Conservation (phyloP, 257 asterid species). For the Rhazya stricta region DNA sequence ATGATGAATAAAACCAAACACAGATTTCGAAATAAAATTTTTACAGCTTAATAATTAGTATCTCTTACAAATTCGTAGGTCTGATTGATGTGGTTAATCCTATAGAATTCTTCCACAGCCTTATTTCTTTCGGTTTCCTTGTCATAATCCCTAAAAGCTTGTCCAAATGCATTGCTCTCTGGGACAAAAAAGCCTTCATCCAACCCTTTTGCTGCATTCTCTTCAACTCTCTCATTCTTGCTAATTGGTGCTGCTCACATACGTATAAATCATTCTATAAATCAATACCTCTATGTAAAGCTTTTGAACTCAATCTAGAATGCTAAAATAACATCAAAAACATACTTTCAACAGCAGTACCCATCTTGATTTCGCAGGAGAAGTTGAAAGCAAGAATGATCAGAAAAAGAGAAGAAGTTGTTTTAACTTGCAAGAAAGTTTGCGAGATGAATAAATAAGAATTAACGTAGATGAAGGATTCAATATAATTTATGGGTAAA, state of each 20-base stretch:
- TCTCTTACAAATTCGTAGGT: constrained; percentile 18
- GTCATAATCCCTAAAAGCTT: constrained; percentile 20
- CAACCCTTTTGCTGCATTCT: background rate
- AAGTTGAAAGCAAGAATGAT: background rate
- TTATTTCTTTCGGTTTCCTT: constrained; percentile 13
- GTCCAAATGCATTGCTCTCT: constrained; percentile 12
- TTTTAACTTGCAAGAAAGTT: background rate
- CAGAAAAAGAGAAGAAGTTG: background rate
- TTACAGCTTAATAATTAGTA: background rate
- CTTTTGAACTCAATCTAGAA: too few species aligned
- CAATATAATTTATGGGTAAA: background rate
- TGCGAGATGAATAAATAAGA: background rate
- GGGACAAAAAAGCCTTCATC: constrained; percentile 10
- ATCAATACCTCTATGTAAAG: background rate
- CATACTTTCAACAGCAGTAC: background rate
- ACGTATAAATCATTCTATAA: background rate
- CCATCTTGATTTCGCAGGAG: constrained; percentile 1
- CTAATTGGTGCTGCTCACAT: constrained; percentile 1
- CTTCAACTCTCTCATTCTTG: constrained; percentile 2
- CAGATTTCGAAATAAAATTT: background rate
- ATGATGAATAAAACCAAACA: background rate
- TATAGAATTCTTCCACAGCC: constrained; percentile 21
- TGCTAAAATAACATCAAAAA: too few species aligned
- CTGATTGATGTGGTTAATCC: constrained; percentile 21
- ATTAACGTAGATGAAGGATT: background rate